Percentiles rank a stretch among this genome's conserved stretches.
Conservation (phyloP, 192 early-diverging fungal species). For the Umbelopsis vinacea region DNA sequence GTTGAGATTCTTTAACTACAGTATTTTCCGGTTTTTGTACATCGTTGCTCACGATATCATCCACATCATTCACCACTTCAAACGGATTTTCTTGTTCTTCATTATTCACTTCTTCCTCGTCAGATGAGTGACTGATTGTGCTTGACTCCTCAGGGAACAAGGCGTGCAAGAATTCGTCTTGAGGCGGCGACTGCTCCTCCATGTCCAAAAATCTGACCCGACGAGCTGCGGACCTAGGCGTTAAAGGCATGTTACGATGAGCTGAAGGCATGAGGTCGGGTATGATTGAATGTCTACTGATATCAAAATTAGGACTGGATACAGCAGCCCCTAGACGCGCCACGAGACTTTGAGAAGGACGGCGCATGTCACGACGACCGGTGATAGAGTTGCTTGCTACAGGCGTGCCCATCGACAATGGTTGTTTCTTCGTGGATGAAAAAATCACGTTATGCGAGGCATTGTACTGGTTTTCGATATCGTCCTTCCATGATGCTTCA, state of each 20-base stretch:
- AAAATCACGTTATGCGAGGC: not conserved
- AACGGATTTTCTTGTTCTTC: slow-evolving; percentile 17
- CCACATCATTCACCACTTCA: not conserved
- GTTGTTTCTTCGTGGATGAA: not conserved
- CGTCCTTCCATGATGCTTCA: not conserved
- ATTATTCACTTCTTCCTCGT: not conserved
- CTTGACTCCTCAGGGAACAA: not conserved
- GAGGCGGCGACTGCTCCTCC: not conserved
- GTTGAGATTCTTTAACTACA: too few relatives aligned
- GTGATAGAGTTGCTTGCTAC: not conserved
- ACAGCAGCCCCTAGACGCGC: not conserved
- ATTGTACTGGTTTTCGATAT: not conserved
- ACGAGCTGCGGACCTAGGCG: not conserved
- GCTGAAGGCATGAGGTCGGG: not conserved
- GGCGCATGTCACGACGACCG: not conserved
- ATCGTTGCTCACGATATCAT: not conserved
- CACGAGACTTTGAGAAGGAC: not conserved
- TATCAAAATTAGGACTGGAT: slow-evolving; percentile 3
- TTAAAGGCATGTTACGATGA: not conserved
- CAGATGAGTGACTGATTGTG: not conserved
- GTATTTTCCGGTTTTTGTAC: too few relatives aligned
- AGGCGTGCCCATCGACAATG: slow-evolving; percentile 6
- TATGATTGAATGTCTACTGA: slow-evolving; percentile 12
- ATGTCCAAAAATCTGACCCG: slow-evolving; percentile 10
- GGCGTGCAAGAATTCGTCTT: too few relatives aligned